Base-by-base conservation (phyloP, 1,139 yeast genomes). In the Yamadazyma oceani region DNA sequence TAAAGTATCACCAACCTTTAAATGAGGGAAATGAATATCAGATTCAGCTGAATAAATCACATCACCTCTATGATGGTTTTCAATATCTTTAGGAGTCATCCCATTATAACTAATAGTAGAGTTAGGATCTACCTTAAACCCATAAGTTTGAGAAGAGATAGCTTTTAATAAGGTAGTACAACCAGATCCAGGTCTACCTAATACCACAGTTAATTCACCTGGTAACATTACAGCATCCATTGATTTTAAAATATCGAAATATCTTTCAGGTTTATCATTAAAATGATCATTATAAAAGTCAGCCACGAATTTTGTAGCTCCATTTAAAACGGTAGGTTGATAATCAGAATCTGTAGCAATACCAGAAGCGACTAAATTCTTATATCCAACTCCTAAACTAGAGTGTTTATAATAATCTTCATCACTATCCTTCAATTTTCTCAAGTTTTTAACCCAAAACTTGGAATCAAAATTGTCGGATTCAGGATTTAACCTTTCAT, bases 271-370 rank as follows among this genome's bases (percentile, higher is more conserved):
- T 33, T 53, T 52, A 15, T 39, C 43, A 17, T 46, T 46, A 4
- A 23, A 35, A 8, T 45, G 24, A 6, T 22, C 29, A 23, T 39
- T 39, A n/a, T 50, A 26, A 3, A 46, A 45, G 27, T 57, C 57
- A 6, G 32, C 34, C 6, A 47, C 42, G 11, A 38, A 37, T 41
- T 63, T 64, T 27, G 39, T 57, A 23, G 68, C 61, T 11, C 72
- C 65, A 53, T 84, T 86, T 16, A 72, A 53, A 9, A 85, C 81
- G 2, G 89, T 86, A 17, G 84, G 67, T 59, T 86, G 95, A 60
- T 83, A 88, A 52, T 85, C 92, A 2, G 89, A 75, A 53, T 84
- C 94, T 4, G 84, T 69, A 9, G 92, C 89, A 42, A 74, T 73
- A 42, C 96, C 96, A 46, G 71, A 75, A 2, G 90, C 94, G 39